Evolutionary conservation across 345 rosid species (phyloP).

Genomic region (thale cress (Arabidopsis thaliana)): DNA sequence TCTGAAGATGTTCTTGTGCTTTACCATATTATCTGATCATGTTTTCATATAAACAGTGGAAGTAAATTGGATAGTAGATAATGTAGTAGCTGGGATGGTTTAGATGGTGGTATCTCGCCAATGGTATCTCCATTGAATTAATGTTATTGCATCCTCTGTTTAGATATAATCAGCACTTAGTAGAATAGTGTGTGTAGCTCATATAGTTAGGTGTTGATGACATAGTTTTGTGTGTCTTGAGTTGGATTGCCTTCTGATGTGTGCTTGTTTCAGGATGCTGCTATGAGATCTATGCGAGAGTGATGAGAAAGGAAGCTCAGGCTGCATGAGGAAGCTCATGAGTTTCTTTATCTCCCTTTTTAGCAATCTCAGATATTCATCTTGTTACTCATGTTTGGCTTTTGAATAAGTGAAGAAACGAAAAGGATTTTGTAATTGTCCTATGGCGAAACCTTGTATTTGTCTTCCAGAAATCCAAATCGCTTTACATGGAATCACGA

Average conservation of each 20-base stretch:
- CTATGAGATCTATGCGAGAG: constrained; percentile 87
- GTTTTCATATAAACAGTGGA: background rate
- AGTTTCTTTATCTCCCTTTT: constrained; percentile 13
- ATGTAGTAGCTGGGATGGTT: constrained; percentile 1
- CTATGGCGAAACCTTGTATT: background rate
- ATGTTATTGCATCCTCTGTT: background rate
- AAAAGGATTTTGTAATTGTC: constrained; percentile 7
- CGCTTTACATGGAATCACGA: background rate
- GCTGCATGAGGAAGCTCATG: constrained; percentile 52
- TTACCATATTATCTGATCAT: constrained; percentile 7
- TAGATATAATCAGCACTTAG: background rate
- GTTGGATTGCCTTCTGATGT: background rate
- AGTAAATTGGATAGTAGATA: background rate
- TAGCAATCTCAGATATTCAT: background rate
- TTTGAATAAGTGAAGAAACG: constrained; percentile 32
- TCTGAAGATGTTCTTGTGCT: background rate
- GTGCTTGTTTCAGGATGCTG: constrained; percentile 73
- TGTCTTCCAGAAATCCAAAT: constrained; percentile 21
- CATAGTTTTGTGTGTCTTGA: background rate
- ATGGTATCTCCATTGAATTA: background rate
- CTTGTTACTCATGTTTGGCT: constrained; percentile 24
- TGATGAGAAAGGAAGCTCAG: constrained; percentile 79
- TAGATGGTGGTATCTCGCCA: background rate
- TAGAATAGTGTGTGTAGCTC: background rate
- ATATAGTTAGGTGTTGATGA: background rate